Conservation (phyloP, 1,284 basidiomycete genomes). For the Leccinum idahoense region DNA sequence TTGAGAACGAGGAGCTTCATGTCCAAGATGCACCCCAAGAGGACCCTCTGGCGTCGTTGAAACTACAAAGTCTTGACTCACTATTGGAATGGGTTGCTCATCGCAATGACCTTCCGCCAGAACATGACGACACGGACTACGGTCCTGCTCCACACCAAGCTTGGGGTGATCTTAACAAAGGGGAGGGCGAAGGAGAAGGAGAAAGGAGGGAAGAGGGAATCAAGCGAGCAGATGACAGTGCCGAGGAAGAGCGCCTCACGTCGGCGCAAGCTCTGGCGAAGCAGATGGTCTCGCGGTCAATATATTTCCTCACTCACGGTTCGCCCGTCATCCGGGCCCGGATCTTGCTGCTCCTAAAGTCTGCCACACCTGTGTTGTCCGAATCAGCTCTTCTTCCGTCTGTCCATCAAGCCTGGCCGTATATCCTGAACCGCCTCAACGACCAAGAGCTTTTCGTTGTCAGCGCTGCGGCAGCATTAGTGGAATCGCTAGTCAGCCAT, state of each 20-base stretch:
- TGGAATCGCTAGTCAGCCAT: conserved; percentile 63
- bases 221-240: conserved; percentile 25
- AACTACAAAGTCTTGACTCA: conserved; percentile 34
- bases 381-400: conserved; percentile 75
- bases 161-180: conserved; percentile 39
- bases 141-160: conserved; percentile 57
- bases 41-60: conserved; percentile 16
- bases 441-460: conserved; percentile 77
- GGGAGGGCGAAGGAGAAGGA: conserved; percentile 19
- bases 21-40: conserved; percentile 15
- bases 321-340: conserved; percentile 79
- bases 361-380: conserved; percentile 71
- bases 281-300: conserved; percentile 78
- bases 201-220: conserved; percentile 21
- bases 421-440: conserved; percentile 75
- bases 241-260: conserved; percentile 50
- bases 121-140: conserved; percentile 44
- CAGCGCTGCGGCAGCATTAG: conserved; percentile 62
- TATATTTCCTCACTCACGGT: conserved; percentile 86
- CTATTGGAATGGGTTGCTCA: conserved; percentile 65
- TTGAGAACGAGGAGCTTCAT: conserved; percentile 47
- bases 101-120: conserved; percentile 36
- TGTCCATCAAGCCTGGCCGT: conserved; percentile 85
- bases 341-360: conserved; percentile 69
- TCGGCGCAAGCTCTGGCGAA: conserved; percentile 71